These are phyloP conservation scores for Cardamine occulta DNA, from an alignment of 345 rosid species.

Conservation along the genomic window DNA sequence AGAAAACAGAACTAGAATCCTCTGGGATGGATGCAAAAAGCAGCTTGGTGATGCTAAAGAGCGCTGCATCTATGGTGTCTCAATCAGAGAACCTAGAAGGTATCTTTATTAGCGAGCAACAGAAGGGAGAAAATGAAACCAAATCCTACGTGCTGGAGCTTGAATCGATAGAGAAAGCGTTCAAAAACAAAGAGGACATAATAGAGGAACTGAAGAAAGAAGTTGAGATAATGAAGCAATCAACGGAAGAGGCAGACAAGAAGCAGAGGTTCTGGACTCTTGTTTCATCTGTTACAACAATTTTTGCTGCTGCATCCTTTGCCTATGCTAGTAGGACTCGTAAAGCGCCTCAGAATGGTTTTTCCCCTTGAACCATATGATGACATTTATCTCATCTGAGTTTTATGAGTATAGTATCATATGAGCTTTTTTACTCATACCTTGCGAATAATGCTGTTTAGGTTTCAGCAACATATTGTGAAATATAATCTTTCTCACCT, in stretches of 20 bases:
- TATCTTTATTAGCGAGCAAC: conserved; percentile 15
- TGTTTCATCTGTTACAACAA: conserved; percentile 66
- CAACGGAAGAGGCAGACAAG: conserved; percentile 57
- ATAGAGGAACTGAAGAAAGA: conserved; percentile 63
- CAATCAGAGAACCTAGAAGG: conserved; percentile 34
- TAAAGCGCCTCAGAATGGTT: conserved; percentile 37
- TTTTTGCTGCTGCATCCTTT: conserved; percentile 65
- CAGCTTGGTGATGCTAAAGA: conserved; percentile 55
- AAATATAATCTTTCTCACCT: neutral
- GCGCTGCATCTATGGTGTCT: conserved; percentile 48
- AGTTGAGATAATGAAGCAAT: conserved; percentile 56
- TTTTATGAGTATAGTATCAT: conserved; percentile 9
- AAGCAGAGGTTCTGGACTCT: conserved; percentile 64
- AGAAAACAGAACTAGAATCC: conserved; percentile 52
- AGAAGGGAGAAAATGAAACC: conserved; percentile 39
- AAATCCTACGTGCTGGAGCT: conserved; percentile 49
- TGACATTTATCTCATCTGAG: neutral
- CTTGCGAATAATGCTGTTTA: conserved; percentile 32
- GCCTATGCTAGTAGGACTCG: conserved; percentile 62
- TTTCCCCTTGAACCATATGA: neutral
- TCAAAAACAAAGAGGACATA: conserved; percentile 52
- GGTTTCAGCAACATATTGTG: conserved; percentile 25
- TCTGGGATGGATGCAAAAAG: conserved; percentile 10
- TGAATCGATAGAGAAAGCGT: conserved; percentile 60
- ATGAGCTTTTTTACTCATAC: conserved; percentile 9